phyloP scores from a whole-genome alignment of 2,329 filamentous ascomycete genomes.

The Beauveria asiatica region DNA sequence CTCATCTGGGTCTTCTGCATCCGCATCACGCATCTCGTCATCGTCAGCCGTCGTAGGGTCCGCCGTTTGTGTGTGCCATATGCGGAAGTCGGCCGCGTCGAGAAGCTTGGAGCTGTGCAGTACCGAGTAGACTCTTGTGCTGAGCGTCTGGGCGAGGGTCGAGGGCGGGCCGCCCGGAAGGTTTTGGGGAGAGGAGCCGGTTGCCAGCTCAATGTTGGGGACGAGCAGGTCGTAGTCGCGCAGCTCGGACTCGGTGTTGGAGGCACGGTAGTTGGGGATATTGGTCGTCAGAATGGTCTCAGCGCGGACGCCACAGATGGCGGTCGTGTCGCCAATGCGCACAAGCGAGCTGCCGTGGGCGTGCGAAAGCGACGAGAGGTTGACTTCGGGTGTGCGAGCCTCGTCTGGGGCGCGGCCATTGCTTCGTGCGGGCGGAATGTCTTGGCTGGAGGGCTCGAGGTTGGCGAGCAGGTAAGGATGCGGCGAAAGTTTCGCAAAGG shows the following conservation, averaged over 20 bases:
- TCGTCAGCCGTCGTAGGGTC: constrained; percentile 40
- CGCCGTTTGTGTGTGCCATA: constrained; percentile 53
- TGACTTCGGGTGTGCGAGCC: constrained; percentile 64
- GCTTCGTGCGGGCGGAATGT: constrained; percentile 53
- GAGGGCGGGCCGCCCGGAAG: constrained; percentile 77
- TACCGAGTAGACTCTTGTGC: constrained; percentile 68
- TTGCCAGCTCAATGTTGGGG: constrained; percentile 87
- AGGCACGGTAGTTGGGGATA: constrained; percentile 57
- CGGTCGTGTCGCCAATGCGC: constrained; percentile 79
- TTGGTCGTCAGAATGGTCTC: constrained; percentile 72
- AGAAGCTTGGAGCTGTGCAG: constrained; percentile 65
- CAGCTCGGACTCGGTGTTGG: constrained; percentile 37
- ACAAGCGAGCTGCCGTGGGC: constrained; percentile 86
- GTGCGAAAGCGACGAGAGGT: constrained; percentile 78
- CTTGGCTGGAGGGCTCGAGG: constrained; percentile 54
- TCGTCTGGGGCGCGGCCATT: constrained; percentile 69
- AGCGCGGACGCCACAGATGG: constrained; percentile 85
- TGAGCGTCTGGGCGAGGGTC: constrained; percentile 73
- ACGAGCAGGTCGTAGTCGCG: constrained; percentile 68
- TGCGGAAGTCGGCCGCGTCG: constrained; percentile 58
- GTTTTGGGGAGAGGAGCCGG: constrained; percentile 79
- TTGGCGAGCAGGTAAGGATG: constrained; percentile 85
- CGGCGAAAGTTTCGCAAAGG: constrained; percentile 84
- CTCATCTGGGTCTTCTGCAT: constrained; percentile 28
- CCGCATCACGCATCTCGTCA: constrained; percentile 27